Evolutionary conservation across 768 basidiomycete genomes (phyloP), one percentile per base, ranked within the genome.

Genomic region (Suillus clintonianus): DNA sequence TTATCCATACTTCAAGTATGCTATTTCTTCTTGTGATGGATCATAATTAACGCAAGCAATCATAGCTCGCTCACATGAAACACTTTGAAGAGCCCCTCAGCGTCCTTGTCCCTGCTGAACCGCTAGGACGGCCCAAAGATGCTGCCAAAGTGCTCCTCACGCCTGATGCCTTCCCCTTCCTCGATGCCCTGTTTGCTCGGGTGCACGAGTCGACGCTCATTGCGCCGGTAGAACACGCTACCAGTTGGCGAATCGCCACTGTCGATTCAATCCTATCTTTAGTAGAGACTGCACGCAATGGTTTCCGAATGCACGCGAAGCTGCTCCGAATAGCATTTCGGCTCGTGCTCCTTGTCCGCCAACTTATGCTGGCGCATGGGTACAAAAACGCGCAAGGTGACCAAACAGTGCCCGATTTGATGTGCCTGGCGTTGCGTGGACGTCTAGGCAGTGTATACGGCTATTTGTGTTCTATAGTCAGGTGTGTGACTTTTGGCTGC

Each of bases 11-110:
- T 94, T 6, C 90, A 92, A 78, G 89, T 89, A 63, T 62, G 75
- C 34, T 37, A n/a, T 17, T 59, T 22, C 4, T 53, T 41, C 59
- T 43, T n/a, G 11, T 39, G 13, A 2, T 7, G 5, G 19, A 41
- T 24, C 24, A n/a, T 53, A 34, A 45, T 50, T 45, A 39, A 47
- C 3, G 39, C 48, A 56, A 61, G 65, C 37, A 59, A 19, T 56
- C 48, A 15, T 65, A 92, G 89, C 76, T 92, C 3, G 79, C 80
- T 0, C 80, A 91, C 69, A 73, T 92, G 72, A 89, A 89, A 64
- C 91, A 94, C 72, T 91, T 90, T 66, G 81, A 81, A 32, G 85
- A 90, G 30, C 86, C 88, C 0, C 72, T 91, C 15, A 79, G 83
- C 4, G 56, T 81, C 9, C 50, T 74, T 61, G 60, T 69, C 41